phyloP scores from a whole-genome alignment of 805 yeast species.

The Grigorovia transvaalensis region DNA sequence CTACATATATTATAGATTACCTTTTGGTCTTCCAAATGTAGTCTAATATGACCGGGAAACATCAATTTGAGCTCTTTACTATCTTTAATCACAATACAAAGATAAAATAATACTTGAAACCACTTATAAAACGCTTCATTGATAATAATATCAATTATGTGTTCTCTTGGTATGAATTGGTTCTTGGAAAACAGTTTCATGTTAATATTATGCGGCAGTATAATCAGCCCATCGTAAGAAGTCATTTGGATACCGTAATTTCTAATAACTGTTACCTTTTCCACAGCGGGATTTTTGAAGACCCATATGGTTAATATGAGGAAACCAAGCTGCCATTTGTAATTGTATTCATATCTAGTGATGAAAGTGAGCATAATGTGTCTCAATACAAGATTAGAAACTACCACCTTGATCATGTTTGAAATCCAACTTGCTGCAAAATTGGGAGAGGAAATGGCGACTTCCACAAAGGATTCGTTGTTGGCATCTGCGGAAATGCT shows the following conservation, averaged over 20 bases:
- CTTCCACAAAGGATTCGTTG: constrained; percentile 6
- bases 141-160: constrained; percentile 53
- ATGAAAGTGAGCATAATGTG: not conserved
- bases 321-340: not conserved
- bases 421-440: not conserved
- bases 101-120: constrained; percentile 53
- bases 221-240: constrained; percentile 13
- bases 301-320: not conserved
- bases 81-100: constrained; percentile 46
- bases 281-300: constrained; percentile 14
- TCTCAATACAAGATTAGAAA: not conserved
- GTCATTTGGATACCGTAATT: constrained; percentile 21
- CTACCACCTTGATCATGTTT: not conserved
- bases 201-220: constrained; percentile 16
- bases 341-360: not conserved
- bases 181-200: constrained; percentile 4
- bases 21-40: constrained; percentile 17
- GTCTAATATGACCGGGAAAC: constrained; percentile 18
- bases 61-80: constrained; percentile 23
- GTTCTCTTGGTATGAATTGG: constrained; percentile 45
- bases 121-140: constrained; percentile 63
- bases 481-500: constrained; percentile 4
- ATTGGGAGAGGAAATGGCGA: constrained; percentile 8
- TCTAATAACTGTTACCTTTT: constrained; percentile 15
- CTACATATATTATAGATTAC: constrained; percentile 17